Evolutionary conservation across 2,329 filamentous ascomycete species (phyloP).

Genomic region (Zasmidium cellare): DNA sequence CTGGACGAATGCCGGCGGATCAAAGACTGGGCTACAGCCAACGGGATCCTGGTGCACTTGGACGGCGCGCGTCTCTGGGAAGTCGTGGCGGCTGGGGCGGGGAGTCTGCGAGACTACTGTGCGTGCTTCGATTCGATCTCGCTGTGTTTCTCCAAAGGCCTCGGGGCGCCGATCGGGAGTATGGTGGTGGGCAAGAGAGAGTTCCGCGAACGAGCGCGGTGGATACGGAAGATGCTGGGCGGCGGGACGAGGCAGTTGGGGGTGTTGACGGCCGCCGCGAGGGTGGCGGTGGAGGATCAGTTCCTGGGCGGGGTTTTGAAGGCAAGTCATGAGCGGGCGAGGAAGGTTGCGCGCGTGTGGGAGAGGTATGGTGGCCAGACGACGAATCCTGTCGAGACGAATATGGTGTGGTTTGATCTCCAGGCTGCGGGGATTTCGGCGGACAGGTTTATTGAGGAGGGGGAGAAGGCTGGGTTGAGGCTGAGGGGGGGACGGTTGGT

Average conservation of each 20-base stretch:
- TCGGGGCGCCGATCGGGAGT: conserved; percentile 78
- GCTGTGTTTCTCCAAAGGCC: conserved; percentile 78
- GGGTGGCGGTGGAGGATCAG: conserved; percentile 76
- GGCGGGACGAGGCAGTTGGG: conserved; percentile 77
- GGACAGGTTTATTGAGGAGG: conserved; percentile 56
- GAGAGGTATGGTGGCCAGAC: conserved; percentile 67
- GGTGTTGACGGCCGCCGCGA: conserved; percentile 71
- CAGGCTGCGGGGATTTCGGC: conserved; percentile 56
- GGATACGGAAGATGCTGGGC: conserved; percentile 78
- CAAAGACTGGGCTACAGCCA: conserved; percentile 61
- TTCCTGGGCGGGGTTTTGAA: conserved; percentile 68
- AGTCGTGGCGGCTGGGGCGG: conserved; percentile 69
- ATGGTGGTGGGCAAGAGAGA: conserved; percentile 63
- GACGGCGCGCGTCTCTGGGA: conserved; percentile 84
- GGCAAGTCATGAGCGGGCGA: conserved; percentile 63
- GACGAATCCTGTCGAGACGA: conserved; percentile 74
- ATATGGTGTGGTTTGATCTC: conserved; percentile 86
- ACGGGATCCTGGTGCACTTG: conserved; percentile 70
- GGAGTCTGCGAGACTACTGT: conserved; percentile 66
- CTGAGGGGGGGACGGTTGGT: conserved; percentile 62
- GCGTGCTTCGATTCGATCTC: conserved; percentile 71
- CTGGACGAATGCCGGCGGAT: conserved; percentile 70
- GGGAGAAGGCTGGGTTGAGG: conserved; percentile 58
- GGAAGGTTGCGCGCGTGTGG: conserved; percentile 67
- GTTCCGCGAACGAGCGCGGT: conserved; percentile 67